A percentile compares a stretch with the other conserved stretches of the same genome.
These are phyloP conservation scores for Hypomyces rosellus DNA, from an alignment of 2,329 filamentous ascomycete species.

Conservation along the genomic window DNA sequence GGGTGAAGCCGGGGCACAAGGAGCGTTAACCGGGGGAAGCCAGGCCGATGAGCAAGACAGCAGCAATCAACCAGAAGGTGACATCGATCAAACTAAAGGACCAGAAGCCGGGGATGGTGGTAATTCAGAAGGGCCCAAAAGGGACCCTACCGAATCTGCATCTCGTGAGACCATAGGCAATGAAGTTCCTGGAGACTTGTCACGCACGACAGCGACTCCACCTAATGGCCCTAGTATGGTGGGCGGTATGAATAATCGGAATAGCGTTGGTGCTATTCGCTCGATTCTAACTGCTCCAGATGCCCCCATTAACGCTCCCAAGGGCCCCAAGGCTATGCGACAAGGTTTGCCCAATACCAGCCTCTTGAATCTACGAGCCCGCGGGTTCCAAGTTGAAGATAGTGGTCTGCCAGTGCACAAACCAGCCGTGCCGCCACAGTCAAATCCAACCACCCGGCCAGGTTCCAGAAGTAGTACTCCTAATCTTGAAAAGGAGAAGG, in stretches of 20 bases:
- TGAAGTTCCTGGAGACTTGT: conserved; percentile 19
- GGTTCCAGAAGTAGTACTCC: conserved; percentile 45
- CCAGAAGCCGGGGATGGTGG: conserved; percentile 11
- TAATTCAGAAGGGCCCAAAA: conserved; percentile 15
- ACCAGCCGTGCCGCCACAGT: conserved; percentile 7
- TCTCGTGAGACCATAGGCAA: conserved; percentile 27
- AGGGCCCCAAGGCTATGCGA: conserved; percentile 90
- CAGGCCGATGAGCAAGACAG: conserved; percentile 35
- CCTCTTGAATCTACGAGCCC: conserved; percentile 56
- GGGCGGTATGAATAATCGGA: conserved; percentile 16
- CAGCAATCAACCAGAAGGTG: conserved; percentile 20
- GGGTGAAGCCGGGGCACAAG: conserved; percentile 15
- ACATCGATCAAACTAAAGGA: conserved; percentile 5
- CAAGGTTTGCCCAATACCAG: conserved; percentile 81
- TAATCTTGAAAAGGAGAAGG: conserved; percentile 31
- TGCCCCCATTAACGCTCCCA: conserved; percentile 68
- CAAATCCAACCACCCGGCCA: conserved; percentile 16
- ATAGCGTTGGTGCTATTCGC: conserved; percentile 22
- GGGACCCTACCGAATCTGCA: conserved; percentile 16
- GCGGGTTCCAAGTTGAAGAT: conserved; percentile 42
- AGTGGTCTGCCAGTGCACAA: conserved; percentile 29
- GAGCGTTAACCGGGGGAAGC: conserved; percentile 21
- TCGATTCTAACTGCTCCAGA: conserved; percentile 30
- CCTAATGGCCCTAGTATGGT: conserved; percentile 16
- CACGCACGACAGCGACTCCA: conserved; percentile 7